A percentile compares a stretch with the other conserved stretches of the same genome.
Conservation (phyloP, 352 stramenopile species). For the Phytophthora capsici region DNA sequence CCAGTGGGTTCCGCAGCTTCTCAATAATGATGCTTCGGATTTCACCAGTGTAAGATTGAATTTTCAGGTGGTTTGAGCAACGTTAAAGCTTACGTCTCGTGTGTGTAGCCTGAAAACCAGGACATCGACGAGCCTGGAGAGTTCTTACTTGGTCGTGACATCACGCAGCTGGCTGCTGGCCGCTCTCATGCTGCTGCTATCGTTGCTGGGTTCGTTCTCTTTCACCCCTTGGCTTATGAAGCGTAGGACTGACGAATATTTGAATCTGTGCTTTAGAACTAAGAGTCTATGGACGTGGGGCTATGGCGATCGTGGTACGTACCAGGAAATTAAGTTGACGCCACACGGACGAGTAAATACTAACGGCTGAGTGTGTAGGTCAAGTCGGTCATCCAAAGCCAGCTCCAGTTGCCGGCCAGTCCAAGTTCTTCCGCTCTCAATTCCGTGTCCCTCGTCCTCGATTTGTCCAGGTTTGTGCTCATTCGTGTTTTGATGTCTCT, state of each 20-base stretch:
- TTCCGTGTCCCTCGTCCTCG: constrained; percentile 74
- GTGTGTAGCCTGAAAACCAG: constrained; percentile 45
- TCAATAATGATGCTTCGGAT: constrained; percentile 73
- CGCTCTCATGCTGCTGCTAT: constrained; percentile 64
- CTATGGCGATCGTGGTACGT: constrained; percentile 61
- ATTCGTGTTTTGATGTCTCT: not conserved
- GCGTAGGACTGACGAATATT: not conserved
- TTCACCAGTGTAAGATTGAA: constrained; percentile 58
- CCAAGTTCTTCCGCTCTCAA: constrained; percentile 82
- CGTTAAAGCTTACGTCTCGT: no score
- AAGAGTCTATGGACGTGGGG: constrained; percentile 80
- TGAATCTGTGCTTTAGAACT: constrained; percentile 44
- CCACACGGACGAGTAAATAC: not conserved
- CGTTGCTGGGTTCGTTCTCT: constrained; percentile 47
- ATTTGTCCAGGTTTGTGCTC: constrained; percentile 60
- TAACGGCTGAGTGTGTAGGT: constrained; percentile 29
- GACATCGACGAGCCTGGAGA: constrained; percentile 72
- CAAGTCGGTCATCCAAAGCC: constrained; percentile 79
- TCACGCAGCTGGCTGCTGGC: constrained; percentile 62
- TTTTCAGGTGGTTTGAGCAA: not conserved
- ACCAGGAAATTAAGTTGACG: not conserved
- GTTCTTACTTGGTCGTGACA: constrained; percentile 79
- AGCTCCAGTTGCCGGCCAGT: constrained; percentile 50
- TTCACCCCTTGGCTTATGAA: not conserved
- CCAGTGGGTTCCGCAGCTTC: constrained; percentile 80